Evolutionary conservation across 2,329 filamentous ascomycete genomes (phyloP).

Genomic region (Cladosporium halotolerans): DNA sequence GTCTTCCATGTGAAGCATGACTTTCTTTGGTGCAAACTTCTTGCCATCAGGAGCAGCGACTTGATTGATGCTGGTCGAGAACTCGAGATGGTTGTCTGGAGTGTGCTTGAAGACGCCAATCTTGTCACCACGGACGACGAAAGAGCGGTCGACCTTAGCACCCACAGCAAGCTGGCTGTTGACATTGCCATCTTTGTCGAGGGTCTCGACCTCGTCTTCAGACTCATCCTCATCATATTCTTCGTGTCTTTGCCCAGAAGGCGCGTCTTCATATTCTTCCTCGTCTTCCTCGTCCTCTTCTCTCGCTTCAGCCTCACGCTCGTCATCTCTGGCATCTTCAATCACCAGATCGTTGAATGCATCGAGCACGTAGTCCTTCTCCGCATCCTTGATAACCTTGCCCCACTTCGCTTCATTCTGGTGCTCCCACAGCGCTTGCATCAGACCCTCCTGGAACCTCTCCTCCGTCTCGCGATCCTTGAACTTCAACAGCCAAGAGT

Average conservation of each 20-base stretch:
- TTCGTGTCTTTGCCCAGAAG: conserved; percentile 64
- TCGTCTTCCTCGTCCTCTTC: conserved; percentile 50
- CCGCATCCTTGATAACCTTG: conserved; percentile 77
- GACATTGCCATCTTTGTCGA: conserved; percentile 70
- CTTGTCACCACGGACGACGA: conserved; percentile 93
- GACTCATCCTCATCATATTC: conserved; percentile 65
- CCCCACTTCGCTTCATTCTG: conserved; percentile 90
- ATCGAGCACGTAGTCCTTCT: conserved; percentile 89
- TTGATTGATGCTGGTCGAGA: conserved; percentile 94
- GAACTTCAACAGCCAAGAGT: conserved; percentile 93
- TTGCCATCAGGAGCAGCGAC: conserved; percentile 82
- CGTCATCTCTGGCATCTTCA: conserved; percentile 63
- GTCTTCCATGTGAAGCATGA: conserved; percentile 92
- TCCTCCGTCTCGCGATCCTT: conserved; percentile 75
- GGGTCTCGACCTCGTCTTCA: conserved; percentile 73
- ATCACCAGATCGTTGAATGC: conserved; percentile 92
- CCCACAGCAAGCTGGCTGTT: conserved; percentile 94
- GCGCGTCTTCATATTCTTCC: conserved; percentile 55
- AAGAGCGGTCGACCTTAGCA: conserved; percentile 94
- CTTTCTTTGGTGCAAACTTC: conserved; percentile 89
- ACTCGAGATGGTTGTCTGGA: conserved; percentile 83
- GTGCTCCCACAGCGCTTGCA: conserved; percentile 96
- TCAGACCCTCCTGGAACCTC: conserved; percentile 84
- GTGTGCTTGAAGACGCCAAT: conserved; percentile 99
- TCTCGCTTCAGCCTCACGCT: conserved; percentile 48